Percentiles rank a stretch among this genome's conserved stretches.
Evolutionary conservation across 306 rosid species (phyloP).

Genomic region (Fagus crenata): DNA sequence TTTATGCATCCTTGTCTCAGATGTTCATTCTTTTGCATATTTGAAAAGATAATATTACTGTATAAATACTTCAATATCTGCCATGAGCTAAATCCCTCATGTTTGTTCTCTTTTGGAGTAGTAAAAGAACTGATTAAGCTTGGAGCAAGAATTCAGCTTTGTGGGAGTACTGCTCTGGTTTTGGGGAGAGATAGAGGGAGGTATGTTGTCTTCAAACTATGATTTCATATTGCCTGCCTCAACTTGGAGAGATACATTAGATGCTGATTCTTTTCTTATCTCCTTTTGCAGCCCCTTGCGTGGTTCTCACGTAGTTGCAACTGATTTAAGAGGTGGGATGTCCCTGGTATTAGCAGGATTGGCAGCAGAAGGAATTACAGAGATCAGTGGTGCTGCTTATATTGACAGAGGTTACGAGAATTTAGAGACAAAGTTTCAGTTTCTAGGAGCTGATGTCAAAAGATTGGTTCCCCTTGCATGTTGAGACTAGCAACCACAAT

Average conservation of each 20-base stretch:
- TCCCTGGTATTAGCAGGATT: conserved; percentile 36
- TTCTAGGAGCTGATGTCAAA: conserved; percentile 33
- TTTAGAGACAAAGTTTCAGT: conserved; percentile 30
- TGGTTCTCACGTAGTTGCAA: conserved; percentile 32
- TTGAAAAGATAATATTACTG: neutral
- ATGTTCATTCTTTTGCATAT: neutral
- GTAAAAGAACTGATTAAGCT: conserved; percentile 34
- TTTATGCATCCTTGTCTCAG: neutral
- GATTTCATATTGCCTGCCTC: neutral
- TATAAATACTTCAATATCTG: neutral
- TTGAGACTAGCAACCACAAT: neutral
- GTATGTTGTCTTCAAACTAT: neutral
- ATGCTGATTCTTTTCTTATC: neutral
- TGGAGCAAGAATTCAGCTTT: conserved; percentile 41
- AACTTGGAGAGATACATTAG: neutral
- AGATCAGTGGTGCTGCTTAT: conserved; percentile 25
- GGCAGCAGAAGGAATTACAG: conserved; percentile 37
- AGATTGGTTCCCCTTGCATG: conserved; percentile 19
- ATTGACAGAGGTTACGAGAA: conserved; percentile 41
- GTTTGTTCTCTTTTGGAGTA: conserved; percentile 17
- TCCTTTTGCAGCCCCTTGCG: conserved; percentile 16
- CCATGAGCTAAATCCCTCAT: neutral
- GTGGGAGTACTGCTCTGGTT: conserved; percentile 40
- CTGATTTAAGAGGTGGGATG: conserved; percentile 43
- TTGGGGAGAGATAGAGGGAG: conserved; percentile 40